These are phyloP conservation scores for Vigna trinervia DNA, from an alignment of 306 rosid species.

Conservation along the genomic window DNA sequence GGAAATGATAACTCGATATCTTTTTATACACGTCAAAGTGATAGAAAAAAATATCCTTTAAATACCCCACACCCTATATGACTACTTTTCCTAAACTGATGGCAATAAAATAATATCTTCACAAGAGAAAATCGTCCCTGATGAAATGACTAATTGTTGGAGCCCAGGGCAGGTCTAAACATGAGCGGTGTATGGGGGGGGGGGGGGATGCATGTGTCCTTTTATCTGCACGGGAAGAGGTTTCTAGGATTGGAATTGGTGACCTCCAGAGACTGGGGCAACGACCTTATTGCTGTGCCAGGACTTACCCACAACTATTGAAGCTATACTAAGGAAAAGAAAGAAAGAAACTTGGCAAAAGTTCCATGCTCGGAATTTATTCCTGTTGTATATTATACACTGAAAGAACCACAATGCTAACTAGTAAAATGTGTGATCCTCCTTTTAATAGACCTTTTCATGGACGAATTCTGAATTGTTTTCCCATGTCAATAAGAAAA, in stretches of 20 bases:
- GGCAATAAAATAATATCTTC: neutral
- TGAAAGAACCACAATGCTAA: neutral
- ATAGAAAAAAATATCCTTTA: neutral
- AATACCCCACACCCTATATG: neutral
- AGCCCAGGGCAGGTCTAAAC: neutral
- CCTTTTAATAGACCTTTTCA: neutral
- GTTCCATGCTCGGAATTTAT: neutral
- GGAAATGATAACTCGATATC: neutral
- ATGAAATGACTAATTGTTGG: neutral
- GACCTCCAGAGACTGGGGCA: neutral
- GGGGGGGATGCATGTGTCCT: neutral
- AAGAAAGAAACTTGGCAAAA: neutral
- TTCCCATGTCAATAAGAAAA: neutral
- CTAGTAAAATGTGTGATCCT: neutral
- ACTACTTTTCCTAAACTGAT: neutral
- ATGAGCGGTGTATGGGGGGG: neutral
- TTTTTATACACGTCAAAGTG: neutral
- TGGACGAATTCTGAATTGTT: neutral
- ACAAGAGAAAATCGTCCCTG: neutral
- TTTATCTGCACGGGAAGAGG: neutral
- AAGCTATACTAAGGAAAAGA: neutral
- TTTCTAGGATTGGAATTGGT: neutral
- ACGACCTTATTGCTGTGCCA: neutral
- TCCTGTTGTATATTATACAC: neutral
- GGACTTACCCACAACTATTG: neutral